These are phyloP conservation scores for Microbotryum lychnidis-dioicae DNA, from an alignment of 1,284 basidiomycete species.

Conservation along the genomic window DNA sequence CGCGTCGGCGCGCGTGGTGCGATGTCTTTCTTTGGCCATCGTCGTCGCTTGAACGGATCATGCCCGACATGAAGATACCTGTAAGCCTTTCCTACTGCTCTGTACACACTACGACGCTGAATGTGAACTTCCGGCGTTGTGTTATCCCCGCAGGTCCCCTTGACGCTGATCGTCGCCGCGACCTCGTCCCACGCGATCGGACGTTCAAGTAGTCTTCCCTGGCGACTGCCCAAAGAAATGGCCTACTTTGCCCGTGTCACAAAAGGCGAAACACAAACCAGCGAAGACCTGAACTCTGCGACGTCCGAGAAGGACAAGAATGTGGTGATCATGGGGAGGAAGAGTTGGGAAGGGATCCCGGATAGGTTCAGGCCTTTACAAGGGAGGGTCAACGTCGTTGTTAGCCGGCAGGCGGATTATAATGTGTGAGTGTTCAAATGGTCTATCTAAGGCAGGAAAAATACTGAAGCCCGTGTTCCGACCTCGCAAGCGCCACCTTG, in stretches of 20 bases:
- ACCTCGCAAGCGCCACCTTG: background rate
- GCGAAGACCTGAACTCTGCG: background rate
- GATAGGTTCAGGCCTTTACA: constrained; percentile 71
- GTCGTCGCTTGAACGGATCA: no score
- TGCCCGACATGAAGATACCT: no score
- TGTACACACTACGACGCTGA: background rate
- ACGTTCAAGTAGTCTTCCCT: constrained; percentile 63
- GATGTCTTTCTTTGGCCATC: no score
- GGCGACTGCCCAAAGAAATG: constrained; percentile 84
- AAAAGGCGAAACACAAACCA: constrained; percentile 47
- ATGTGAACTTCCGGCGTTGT: constrained; percentile 9
- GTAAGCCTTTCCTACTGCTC: no score
- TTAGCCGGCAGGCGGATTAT: constrained; percentile 59
- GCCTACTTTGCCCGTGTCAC: constrained; percentile 83
- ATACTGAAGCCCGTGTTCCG: background rate
- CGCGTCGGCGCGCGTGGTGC: no score
- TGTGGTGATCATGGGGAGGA: constrained; percentile 89
- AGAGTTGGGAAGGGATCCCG: constrained; percentile 99
- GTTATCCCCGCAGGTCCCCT: constrained; percentile 25
- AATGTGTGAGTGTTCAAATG: constrained; percentile 51
- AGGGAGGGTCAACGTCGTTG: constrained; percentile 69
- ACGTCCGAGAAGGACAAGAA: constrained; percentile 49
- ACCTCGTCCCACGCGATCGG: constrained; percentile 85
- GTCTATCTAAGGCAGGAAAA: no score
- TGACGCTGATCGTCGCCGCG: constrained; percentile 90